A percentile compares a stretch with the other conserved stretches of the same genome.
phyloP scores from a whole-genome alignment of 441 rosid genomes.

The Lepidium campestre region DNA sequence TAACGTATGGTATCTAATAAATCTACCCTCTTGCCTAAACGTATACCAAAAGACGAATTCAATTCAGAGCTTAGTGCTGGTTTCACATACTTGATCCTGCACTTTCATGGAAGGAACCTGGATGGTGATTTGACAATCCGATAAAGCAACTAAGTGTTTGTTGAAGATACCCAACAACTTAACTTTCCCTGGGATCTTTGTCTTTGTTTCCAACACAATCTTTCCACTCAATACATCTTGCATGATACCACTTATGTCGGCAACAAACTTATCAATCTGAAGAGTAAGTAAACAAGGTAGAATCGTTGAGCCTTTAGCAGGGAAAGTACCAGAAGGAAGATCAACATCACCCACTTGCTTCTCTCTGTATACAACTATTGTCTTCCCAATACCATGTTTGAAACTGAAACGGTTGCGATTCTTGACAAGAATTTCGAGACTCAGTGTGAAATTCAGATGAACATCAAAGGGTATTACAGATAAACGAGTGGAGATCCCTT shows the following conservation, averaged over 20 bases:
- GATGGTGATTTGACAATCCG: conserved; percentile 36
- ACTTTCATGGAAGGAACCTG: conserved; percentile 35
- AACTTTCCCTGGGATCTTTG: conserved; percentile 47
- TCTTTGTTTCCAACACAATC: conserved; percentile 30
- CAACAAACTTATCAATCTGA: conserved; percentile 32
- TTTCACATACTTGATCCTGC: conserved; percentile 35
- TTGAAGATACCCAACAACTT: conserved; percentile 38
- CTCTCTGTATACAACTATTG: conserved; percentile 31
- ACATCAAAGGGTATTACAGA: conserved; percentile 32
- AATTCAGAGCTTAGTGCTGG: conserved; percentile 31
- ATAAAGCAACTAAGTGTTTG: conserved; percentile 37
- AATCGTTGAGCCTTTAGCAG: conserved; percentile 26
- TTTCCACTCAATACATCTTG: conserved; percentile 37
- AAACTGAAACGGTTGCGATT: conserved; percentile 46
- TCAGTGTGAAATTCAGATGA: conserved; percentile 42
- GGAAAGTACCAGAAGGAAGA: conserved; percentile 34
- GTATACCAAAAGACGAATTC: not conserved
- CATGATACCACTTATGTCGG: conserved; percentile 19
- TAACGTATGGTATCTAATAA: not conserved
- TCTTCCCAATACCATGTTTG: conserved; percentile 44
- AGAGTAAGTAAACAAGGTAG: conserved; percentile 36
- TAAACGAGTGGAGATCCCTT: conserved; percentile 40
- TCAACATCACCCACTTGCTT: conserved; percentile 45
- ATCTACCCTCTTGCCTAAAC: not conserved
- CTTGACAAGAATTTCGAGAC: conserved; percentile 32